These are phyloP conservation scores for Metschnikowia vanudenii DNA, from an alignment of 805 yeast species.

Conservation along the genomic window DNA sequence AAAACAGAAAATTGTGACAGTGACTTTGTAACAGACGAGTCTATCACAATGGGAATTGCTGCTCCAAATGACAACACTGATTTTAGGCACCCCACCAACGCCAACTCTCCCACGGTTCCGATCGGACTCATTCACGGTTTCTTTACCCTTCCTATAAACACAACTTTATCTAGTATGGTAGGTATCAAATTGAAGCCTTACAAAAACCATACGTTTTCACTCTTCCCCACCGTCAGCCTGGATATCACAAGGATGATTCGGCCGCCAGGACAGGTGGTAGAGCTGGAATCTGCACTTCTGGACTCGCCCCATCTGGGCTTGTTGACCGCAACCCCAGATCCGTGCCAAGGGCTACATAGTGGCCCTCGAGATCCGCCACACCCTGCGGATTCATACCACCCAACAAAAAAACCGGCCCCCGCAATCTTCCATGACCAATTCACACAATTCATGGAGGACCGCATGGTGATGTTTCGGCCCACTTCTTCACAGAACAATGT, in stretches of 20 bases:
- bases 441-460: slow-evolving; percentile 18
- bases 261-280: neutral
- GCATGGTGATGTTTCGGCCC: slow-evolving; percentile 18
- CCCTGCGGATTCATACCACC: slow-evolving; percentile 11
- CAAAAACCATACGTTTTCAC: slow-evolving; percentile 4
- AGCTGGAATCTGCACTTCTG: slow-evolving; percentile 5
- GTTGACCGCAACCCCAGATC: slow-evolving; percentile 8
- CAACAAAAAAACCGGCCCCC: slow-evolving; percentile 3
- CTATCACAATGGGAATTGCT: neutral
- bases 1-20: neutral
- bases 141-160: slow-evolving; percentile 6
- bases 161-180: slow-evolving; percentile 2
- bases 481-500: slow-evolving; percentile 18
- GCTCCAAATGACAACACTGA: neutral
- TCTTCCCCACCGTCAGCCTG: slow-evolving; percentile 6
- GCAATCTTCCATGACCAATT: slow-evolving; percentile 18
- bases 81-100: neutral
- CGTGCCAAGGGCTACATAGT: slow-evolving; percentile 11
- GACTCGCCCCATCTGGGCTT: slow-evolving; percentile 1
- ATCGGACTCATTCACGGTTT: slow-evolving; percentile 5
- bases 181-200: neutral
- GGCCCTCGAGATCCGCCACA: slow-evolving; percentile 18
- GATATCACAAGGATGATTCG: neutral
- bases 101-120: slow-evolving; percentile 1
- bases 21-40: slow-evolving; percentile 4